phyloP scores from a whole-genome alignment of 1,139 yeast species.

The Sugiyamaella castrensis region DNA sequence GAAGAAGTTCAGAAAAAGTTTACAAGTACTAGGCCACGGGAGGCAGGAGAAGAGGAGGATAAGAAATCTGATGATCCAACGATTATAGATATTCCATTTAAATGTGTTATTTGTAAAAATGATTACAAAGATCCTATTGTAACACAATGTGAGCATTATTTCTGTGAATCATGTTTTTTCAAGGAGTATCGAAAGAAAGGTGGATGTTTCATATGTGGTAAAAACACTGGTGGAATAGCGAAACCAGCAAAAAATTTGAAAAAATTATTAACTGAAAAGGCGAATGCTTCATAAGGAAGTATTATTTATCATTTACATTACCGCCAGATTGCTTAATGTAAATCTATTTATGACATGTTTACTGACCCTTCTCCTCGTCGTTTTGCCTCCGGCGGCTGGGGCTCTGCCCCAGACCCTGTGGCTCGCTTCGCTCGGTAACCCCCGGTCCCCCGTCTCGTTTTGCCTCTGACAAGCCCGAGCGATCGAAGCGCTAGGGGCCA shows the following conservation, averaged over 20 bases:
- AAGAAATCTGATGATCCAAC: slow-evolving; percentile 4
- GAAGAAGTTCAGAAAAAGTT: slow-evolving; percentile 38
- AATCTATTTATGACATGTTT: slow-evolving; percentile 2
- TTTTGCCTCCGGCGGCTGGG: too few species aligned
- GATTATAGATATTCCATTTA: slow-evolving; percentile 48
- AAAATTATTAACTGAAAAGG: slow-evolving; percentile 16
- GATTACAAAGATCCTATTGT: slow-evolving; percentile 58
- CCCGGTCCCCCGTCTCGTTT: too few species aligned
- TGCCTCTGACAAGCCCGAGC: too few species aligned
- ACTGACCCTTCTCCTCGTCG: not conserved
- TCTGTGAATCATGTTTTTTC: slow-evolving; percentile 64
- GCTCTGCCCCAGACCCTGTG: too few species aligned
- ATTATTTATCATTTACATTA: not conserved
- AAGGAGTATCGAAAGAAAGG: slow-evolving; percentile 46
- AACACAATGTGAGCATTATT: slow-evolving; percentile 64
- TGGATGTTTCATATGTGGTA: slow-evolving; percentile 55
- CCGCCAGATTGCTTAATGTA: not conserved
- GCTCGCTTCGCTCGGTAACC: too few species aligned
- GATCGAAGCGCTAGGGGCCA: too few species aligned
- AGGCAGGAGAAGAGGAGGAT: slow-evolving; percentile 15
- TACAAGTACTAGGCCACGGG: slow-evolving; percentile 12
- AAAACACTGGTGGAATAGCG: slow-evolving; percentile 29
- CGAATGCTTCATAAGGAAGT: too few species aligned
- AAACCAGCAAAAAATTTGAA: slow-evolving; percentile 28
- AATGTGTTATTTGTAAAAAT: slow-evolving; percentile 60